Percentiles rank a stretch among this genome's conserved stretches.
phyloP scores from a whole-genome alignment of 1,284 basidiomycete species.

The Phlebopus sp. region DNA sequence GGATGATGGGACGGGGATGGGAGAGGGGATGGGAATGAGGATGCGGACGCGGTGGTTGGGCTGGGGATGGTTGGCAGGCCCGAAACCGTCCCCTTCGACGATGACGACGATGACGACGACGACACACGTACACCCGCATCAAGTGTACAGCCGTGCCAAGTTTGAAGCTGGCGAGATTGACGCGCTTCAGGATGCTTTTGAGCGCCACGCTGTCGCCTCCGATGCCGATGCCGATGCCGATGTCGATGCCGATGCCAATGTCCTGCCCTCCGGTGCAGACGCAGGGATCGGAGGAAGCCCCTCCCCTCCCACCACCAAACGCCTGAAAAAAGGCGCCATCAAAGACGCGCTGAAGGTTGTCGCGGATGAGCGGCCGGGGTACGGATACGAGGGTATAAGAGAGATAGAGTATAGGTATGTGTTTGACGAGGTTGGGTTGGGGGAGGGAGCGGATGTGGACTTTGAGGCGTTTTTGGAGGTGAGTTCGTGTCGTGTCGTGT shows the following conservation, averaged over 20 bases:
- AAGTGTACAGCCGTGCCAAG: slow-evolving; percentile 51
- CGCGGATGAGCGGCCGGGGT: slow-evolving; percentile 40
- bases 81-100: slow-evolving; percentile 14
- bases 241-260: no score
- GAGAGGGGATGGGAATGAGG: no score
- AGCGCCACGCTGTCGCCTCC: slow-evolving; percentile 26
- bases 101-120: no score
- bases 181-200: slow-evolving; percentile 58
- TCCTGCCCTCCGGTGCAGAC: no score
- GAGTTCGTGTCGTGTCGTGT: slow-evolving; percentile 31
- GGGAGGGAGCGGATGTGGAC: slow-evolving; percentile 51
- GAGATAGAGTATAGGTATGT: slow-evolving; percentile 69
- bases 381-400: slow-evolving; percentile 49
- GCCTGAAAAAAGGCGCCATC: slow-evolving; percentile 31
- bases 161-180: slow-evolving; percentile 72
- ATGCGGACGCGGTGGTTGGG: no score
- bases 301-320: slow-evolving; percentile 7
- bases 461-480: slow-evolving; percentile 85
- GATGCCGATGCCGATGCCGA: slow-evolving; percentile 24
- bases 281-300: no score
- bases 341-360: slow-evolving; percentile 40
- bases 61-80: slow-evolving; percentile 15
- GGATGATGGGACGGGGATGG: not conserved
- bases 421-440: slow-evolving; percentile 72
- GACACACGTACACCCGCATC: slow-evolving; percentile 29